Evolutionary conservation across 2,329 filamentous ascomycete genomes (phyloP).

Genomic region (Colletotrichum tanaceti): DNA sequence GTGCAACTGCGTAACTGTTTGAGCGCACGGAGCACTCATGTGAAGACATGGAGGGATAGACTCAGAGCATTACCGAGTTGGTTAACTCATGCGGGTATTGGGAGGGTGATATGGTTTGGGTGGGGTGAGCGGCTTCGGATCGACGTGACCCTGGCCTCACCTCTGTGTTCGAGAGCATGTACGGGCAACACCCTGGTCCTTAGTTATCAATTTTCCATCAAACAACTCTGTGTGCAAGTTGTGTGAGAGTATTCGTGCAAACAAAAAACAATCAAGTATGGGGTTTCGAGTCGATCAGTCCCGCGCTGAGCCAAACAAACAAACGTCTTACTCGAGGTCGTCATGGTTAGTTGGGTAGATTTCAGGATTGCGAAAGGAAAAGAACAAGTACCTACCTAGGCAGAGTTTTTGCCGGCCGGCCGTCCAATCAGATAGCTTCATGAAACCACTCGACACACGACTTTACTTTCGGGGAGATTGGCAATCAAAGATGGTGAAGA

Average conservation of each 20-base stretch:
- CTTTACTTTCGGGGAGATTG: constrained; percentile 5
- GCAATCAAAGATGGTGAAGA: not conserved
- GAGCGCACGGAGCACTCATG: constrained; percentile 39
- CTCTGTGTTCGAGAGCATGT: constrained; percentile 14
- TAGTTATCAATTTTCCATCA: not conserved
- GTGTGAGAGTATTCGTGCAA: constrained; percentile 3
- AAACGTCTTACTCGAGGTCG: not conserved
- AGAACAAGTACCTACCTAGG: not conserved
- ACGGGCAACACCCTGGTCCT: constrained; percentile 18
- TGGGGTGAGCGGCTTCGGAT: constrained; percentile 25
- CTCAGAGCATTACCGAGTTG: constrained; percentile 33
- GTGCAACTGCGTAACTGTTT: constrained; percentile 40
- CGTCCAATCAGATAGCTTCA: not conserved
- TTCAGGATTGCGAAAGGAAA: not conserved
- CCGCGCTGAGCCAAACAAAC: constrained; percentile 12
- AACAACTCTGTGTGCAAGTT: constrained; percentile 5
- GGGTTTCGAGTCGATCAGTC: constrained; percentile 28
- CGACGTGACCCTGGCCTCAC: constrained; percentile 34
- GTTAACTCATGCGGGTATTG: constrained; percentile 35
- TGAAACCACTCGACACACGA: not conserved
- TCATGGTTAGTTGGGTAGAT: not conserved
- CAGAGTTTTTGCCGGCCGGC: not conserved
- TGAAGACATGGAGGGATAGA: constrained; percentile 18
- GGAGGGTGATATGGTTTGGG: not conserved
- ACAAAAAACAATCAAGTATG: constrained; percentile 25